Base-by-base conservation (phyloP, 23 red algal genomes). In the Gracilaria vermiculophylla region DNA sequence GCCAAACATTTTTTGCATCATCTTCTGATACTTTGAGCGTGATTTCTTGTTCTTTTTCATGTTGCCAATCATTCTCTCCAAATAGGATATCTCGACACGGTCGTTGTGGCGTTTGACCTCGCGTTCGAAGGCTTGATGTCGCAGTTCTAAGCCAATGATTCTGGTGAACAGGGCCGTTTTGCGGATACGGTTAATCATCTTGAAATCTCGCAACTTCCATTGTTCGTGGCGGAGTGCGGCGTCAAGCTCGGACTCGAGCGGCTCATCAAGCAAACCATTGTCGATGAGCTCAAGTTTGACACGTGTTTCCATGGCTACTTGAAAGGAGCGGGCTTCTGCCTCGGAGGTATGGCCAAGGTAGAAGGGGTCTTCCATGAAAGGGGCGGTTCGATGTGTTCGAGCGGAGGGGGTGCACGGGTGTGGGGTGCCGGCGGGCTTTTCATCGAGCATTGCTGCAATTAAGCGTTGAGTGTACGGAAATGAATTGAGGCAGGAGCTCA, bases 31-130 rank as follows among this genome's bases (percentile, higher is more conserved):
- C 81, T 87, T 93, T 36, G 57, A 74, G 8, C 79, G 41, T 23
- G 80, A 75, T 58, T 88, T 89, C 82, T 96, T 96, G 91, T 98
- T 98, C 75, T 94, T 98, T 53, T 92, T 89, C 70, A 86, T 58
- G 29, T 98, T 98, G 36, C 77, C 64, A 53, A 98, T 92, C 91
- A 94, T 94, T 27, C 82, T 81, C 56, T 88, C 83, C 76, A 98
- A 57, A 78, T 94, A 98, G 8, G 93, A 62, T 35, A 94, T 98
- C 49, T 98, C 88, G 21, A 94, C 66, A 12, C 86, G 67, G 47
- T 94, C 88, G 39, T 92, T 66, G 29, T 91, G 73, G 24, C 85
- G 66, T 77, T 98, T 92, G 3, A 91, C 66, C 85, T 94, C 95
- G 29, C 95, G 74, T 7, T 78, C 62, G 45, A 60, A 80, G 16